Base-by-base conservation (phyloP, 306 rosid species). In the Mucuna pruriens region DNA sequence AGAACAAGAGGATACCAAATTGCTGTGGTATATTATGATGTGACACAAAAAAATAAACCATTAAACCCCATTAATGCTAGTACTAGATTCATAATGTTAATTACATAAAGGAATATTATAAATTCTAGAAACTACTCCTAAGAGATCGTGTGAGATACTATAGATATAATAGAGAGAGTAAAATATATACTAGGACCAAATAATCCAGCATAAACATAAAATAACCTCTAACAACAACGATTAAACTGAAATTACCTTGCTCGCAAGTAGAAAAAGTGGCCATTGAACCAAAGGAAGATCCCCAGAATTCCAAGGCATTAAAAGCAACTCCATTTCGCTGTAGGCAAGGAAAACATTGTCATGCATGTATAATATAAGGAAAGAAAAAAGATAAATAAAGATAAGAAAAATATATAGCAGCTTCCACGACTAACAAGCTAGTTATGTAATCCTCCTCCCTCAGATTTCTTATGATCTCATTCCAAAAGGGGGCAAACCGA, bases 261-360 rank as follows among this genome's bases (percentile, higher is more conserved):
- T 95, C 66, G 97, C 90, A 63, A 95, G 97, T 78, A 95, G 97
- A 81, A 95, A 93, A 79, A 95, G 99, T n/a, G 99, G 99, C 99
- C 97, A 93, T 79, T 95, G 97, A 86, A 95, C 95, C 91, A 95
- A 46, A 39, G 92, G 88, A 71, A 91, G 91, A 79, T 82, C 85
- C 80, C 89, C 94, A 69, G 90, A 85, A 76, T 95, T 93, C 79
- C 68, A 88, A 17, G 99, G 99, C 97, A 95, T 88, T 77, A 82
- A 76, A 78, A 95, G 97, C 81, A 93, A 83, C 80, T 95, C 99
- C 94, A 84, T 76, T 90, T 95, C 99, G 42, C 99, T 95, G 83
- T 16, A 71, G 68, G 65, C 60, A 75, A 67, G 38, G 71, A 45
- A 22, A 72, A 57, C 9, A 63, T 26, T 52, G 16, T 25, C 76